A percentile compares a stretch with the other conserved stretches of the same genome.
phyloP scores from a whole-genome alignment of 2,329 filamentous ascomycete genomes.

The Fusarium mangiferae region DNA sequence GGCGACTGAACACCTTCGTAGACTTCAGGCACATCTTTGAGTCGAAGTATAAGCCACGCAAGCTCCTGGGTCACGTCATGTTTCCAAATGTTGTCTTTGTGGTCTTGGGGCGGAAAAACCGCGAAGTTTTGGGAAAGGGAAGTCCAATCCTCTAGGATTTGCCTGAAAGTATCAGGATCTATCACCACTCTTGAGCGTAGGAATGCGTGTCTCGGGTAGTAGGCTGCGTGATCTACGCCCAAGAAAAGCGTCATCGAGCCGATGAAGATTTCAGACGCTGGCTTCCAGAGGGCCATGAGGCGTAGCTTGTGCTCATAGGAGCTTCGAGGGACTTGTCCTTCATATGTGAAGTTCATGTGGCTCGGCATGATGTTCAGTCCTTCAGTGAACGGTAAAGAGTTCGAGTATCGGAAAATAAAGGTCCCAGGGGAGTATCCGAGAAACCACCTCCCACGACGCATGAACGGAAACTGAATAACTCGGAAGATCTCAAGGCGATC shows the following conservation, averaged over 20 bases:
- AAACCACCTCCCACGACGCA: background rate
- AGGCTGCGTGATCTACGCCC: background rate
- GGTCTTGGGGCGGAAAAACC: background rate
- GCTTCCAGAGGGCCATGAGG: background rate
- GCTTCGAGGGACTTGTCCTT: conserved; percentile 16
- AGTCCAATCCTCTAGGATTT: background rate
- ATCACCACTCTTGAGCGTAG: background rate
- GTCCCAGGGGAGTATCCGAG: background rate
- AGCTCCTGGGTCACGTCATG: background rate
- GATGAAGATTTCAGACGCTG: conserved; percentile 3
- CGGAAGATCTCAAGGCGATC: background rate
- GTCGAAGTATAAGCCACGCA: background rate
- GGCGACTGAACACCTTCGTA: background rate
- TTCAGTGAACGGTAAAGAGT: background rate
- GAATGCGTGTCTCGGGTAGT: background rate
- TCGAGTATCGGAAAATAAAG: conserved; percentile 43
- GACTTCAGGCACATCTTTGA: background rate
- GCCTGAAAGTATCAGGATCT: background rate
- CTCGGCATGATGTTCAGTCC: background rate
- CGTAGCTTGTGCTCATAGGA: background rate
- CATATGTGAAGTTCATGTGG: conserved; percentile 1
- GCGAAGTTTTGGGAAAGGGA: background rate
- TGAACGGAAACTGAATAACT: background rate
- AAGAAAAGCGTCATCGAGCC: background rate
- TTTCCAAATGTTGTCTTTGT: background rate